A percentile compares a stretch with the other conserved stretches of the same genome.
Evolutionary conservation across 2,329 filamentous ascomycete species (phyloP).

Genomic region (Hypomyces perniciosus): DNA sequence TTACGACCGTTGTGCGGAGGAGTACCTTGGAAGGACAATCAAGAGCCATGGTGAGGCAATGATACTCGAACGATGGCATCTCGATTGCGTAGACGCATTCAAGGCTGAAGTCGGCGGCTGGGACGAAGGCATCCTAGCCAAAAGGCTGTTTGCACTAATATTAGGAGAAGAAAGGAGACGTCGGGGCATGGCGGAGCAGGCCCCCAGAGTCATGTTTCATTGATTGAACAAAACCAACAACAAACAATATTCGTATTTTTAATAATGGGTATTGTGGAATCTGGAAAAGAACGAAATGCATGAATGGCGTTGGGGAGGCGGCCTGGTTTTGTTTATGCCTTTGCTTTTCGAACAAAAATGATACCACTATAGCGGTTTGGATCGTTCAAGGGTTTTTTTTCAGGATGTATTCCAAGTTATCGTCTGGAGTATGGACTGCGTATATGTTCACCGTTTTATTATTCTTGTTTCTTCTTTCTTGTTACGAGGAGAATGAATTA

Average conservation of each 20-base stretch:
- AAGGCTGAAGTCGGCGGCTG: constrained; percentile 41
- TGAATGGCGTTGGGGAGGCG: constrained; percentile 9
- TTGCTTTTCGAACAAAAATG: background rate
- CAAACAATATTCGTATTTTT: background rate
- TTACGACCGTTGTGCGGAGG: constrained; percentile 25
- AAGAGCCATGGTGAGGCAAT: constrained; percentile 40
- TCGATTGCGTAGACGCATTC: constrained; percentile 53
- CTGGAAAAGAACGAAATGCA: constrained; percentile 3
- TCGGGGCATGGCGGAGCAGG: constrained; percentile 11
- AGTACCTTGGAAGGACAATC: constrained; percentile 44
- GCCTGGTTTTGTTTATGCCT: background rate
- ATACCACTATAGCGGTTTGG: constrained; percentile 11
- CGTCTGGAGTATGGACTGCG: background rate
- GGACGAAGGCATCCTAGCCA: constrained; percentile 44
- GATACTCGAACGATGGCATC: constrained; percentile 49
- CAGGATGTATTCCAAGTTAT: background rate
- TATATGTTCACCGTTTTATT: constrained; percentile 3
- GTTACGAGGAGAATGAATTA: constrained; percentile 3
- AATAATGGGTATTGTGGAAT: background rate
- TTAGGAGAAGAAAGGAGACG: constrained; percentile 40
- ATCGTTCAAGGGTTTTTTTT: constrained; percentile 1
- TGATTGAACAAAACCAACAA: constrained; percentile 13
- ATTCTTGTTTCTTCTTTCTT: constrained; percentile 1
- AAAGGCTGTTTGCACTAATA: constrained; percentile 47
- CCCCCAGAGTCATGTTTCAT: constrained; percentile 26